Conservation (phyloP, 169 alveolate genomes). For the Eimeria acervulina region DNA sequence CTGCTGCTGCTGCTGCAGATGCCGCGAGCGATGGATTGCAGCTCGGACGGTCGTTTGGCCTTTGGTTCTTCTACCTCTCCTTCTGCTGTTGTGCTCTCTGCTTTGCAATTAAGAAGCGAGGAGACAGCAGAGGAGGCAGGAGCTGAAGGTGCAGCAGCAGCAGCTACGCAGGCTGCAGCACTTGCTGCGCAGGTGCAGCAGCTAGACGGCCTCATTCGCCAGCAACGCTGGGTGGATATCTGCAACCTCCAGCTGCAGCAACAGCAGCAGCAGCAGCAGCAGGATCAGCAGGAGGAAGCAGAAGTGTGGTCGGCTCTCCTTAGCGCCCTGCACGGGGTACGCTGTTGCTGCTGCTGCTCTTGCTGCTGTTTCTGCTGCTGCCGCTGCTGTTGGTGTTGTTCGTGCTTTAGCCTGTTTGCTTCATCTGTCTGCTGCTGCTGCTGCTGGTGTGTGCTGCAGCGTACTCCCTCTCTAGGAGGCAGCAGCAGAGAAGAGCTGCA, state of each 20-base stretch:
- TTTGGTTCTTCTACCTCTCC: background rate
- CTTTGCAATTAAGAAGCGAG: background rate
- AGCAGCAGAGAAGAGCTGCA: conserved; percentile 30
- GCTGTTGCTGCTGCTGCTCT: background rate
- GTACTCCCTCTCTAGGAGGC: background rate
- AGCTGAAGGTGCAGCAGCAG: background rate
- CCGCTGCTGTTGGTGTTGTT: background rate
- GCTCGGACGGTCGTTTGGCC: conserved; percentile 3
- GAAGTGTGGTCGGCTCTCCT: conserved; percentile 21
- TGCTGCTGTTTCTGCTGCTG: conserved; percentile 14
- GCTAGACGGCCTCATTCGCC: conserved; percentile 37
- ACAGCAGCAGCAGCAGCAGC: conserved; percentile 48
- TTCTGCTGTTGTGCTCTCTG: background rate
- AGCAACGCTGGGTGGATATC: conserved; percentile 22
- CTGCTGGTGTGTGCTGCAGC: background rate
- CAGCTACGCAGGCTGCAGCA: conserved; percentile 7
- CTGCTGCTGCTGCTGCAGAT: conserved; percentile 66
- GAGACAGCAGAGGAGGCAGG: background rate
- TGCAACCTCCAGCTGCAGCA: conserved; percentile 37
- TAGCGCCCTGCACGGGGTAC: background rate
- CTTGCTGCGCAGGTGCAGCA: conserved; percentile 53
- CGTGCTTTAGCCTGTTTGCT: background rate
- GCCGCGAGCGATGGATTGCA: conserved; percentile 13
- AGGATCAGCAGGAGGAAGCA: background rate
- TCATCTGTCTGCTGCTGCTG: conserved; percentile 28